Evolutionary conservation across 257 asterid genomes (phyloP).

Genomic region (Solanum tarapatanum): DNA sequence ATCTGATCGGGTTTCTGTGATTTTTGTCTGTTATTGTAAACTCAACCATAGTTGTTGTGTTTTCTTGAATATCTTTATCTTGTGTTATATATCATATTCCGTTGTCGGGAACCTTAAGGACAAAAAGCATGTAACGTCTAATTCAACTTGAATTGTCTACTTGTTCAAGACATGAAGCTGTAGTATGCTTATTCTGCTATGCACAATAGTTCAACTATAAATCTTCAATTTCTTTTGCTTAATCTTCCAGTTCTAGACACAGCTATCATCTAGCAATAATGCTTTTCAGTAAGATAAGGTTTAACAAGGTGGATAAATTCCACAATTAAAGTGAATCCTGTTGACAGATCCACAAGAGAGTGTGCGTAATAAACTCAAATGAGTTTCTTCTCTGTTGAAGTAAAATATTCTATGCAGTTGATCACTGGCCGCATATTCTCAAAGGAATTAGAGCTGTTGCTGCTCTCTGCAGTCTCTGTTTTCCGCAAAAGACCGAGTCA

Average conservation of each 20-base stretch:
- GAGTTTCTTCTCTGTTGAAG: background rate
- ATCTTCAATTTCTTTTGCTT: background rate
- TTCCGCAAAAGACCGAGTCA: background rate
- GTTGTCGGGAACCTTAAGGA: background rate
- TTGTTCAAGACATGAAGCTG: background rate
- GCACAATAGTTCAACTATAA: background rate
- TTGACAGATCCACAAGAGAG: background rate
- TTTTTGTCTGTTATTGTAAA: background rate
- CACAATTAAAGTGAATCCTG: background rate
- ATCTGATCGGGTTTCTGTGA: background rate
- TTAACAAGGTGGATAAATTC: background rate
- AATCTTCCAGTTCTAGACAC: background rate
- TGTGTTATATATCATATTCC: background rate
- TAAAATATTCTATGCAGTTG: background rate
- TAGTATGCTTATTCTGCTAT: background rate
- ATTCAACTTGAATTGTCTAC: background rate
- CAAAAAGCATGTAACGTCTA: background rate
- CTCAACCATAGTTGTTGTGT: background rate
- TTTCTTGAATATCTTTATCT: background rate
- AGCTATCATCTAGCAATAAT: background rate
- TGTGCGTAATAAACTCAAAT: background rate
- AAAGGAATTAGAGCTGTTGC: background rate
- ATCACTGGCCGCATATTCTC: background rate
- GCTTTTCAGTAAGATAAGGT: background rate
- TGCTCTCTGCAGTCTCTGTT: background rate